These are phyloP conservation scores for Xylariales sp. DNA, from an alignment of 2,329 filamentous ascomycete species.

Conservation along the genomic window DNA sequence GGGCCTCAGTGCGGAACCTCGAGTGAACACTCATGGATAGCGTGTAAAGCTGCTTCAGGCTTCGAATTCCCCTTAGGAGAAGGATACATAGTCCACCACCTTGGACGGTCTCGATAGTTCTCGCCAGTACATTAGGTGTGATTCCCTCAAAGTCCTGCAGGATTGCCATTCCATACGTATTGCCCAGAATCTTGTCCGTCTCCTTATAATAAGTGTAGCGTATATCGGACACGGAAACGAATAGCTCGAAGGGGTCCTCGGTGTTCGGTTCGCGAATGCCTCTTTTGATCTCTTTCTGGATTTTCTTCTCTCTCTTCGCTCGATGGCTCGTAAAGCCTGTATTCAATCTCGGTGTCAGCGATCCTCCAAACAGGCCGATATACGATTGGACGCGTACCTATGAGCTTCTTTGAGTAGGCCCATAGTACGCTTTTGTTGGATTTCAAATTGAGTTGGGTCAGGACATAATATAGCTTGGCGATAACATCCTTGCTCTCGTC, in stretches of 20 bases:
- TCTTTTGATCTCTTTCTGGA: slow-evolving; percentile 97
- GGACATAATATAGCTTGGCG: slow-evolving; percentile 92
- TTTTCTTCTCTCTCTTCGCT: slow-evolving; percentile 97
- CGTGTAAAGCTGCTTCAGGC: slow-evolving; percentile 96
- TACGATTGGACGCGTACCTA: slow-evolving; percentile 74
- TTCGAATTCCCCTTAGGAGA: slow-evolving; percentile 94
- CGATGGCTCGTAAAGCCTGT: slow-evolving; percentile 72
- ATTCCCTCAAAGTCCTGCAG: slow-evolving; percentile 98
- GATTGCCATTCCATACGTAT: slow-evolving; percentile 98
- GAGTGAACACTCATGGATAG: slow-evolving; percentile 98
- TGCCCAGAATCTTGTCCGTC: slow-evolving; percentile 79
- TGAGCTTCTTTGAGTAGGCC: slow-evolving; percentile 98
- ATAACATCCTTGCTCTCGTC: slow-evolving; percentile 94
- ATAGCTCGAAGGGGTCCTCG: slow-evolving; percentile 68
- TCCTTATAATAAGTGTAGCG: slow-evolving; percentile 99
- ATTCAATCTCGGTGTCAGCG: slow-evolving; percentile 9
- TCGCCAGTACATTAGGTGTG: slow-evolving; percentile 94
- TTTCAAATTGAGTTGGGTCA: slow-evolving; percentile 89
- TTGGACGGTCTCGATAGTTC: slow-evolving; percentile 97
- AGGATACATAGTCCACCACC: slow-evolving; percentile 92
- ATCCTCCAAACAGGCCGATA: slow-evolving; percentile 48
- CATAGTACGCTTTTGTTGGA: slow-evolving; percentile 96
- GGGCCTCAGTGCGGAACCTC: slow-evolving; percentile 94
- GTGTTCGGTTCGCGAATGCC: slow-evolving; percentile 92
- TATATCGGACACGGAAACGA: slow-evolving; percentile 54